phyloP scores from a whole-genome alignment of 2,329 filamentous ascomycete species.

The Ciborinia camelliae region DNA sequence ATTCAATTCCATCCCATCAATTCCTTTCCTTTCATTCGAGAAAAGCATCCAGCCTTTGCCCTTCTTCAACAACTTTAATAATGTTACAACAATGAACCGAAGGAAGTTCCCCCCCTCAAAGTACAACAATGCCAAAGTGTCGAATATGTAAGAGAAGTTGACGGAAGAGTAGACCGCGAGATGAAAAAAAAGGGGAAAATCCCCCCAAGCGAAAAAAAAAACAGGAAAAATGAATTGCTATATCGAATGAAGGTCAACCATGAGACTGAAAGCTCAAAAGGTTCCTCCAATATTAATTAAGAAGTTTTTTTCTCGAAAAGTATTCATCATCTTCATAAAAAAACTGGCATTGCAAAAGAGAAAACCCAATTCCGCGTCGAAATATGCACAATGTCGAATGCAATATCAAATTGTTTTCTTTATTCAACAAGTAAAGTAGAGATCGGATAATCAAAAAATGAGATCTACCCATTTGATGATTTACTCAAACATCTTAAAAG shows the following conservation, averaged over 20 bases:
- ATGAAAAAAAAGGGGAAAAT: too few species aligned
- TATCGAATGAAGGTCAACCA: conserved; percentile 10
- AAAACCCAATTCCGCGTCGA: conserved; percentile 11
- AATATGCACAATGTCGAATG: conserved; percentile 40
- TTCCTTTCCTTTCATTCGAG: background rate
- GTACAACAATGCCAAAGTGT: background rate
- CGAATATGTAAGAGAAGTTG: background rate
- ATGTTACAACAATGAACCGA: background rate
- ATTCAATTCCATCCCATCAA: background rate
- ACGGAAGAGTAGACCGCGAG: background rate
- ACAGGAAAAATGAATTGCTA: background rate
- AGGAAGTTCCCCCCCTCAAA: background rate
- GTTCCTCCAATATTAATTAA: conserved; percentile 17
- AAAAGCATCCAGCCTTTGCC: background rate
- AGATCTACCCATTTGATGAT: conserved; percentile 37
- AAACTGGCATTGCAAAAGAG: conserved; percentile 24
- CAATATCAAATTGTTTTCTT: conserved; percentile 40
- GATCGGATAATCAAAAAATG: conserved; percentile 33
- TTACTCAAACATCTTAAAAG: conserved; percentile 44
- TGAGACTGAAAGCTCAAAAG: background rate
- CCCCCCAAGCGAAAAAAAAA: background rate
- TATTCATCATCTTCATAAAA: conserved; percentile 37
- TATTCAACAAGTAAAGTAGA: conserved; percentile 27
- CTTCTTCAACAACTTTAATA: background rate
- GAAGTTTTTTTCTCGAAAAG: conserved; percentile 17